phyloP scores from a whole-genome alignment of 257 asterid genomes.

The Solanum etuberosum region DNA sequence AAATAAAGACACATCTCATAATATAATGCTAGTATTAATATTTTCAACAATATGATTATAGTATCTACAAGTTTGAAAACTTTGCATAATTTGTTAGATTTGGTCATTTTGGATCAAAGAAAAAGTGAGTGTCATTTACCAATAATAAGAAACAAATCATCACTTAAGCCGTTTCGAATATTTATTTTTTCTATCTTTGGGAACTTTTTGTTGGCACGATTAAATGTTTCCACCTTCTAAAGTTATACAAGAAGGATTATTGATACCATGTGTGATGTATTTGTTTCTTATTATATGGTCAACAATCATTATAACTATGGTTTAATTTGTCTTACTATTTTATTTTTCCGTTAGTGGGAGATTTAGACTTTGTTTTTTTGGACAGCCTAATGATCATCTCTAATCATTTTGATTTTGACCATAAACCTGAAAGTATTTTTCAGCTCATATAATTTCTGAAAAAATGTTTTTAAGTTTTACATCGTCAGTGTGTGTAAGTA shows the following conservation, averaged over 20 bases:
- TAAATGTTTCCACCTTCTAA: conserved; percentile 4
- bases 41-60: background rate
- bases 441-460: background rate
- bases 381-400: background rate
- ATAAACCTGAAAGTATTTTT: background rate
- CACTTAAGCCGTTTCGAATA: background rate
- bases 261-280: background rate
- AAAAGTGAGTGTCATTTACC: background rate
- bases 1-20: background rate
- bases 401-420: background rate
- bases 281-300: background rate
- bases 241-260: background rate
- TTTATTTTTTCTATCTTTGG: background rate
- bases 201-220: background rate
- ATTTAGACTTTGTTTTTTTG: background rate
- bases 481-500: background rate
- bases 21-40: background rate
- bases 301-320: background rate
- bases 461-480: background rate
- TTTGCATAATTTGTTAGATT: background rate
- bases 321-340: background rate
- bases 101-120: background rate
- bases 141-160: background rate
- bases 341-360: background rate
- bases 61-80: background rate